phyloP scores from a whole-genome alignment of 345 rosid genomes.

The Boechera stricta region DNA sequence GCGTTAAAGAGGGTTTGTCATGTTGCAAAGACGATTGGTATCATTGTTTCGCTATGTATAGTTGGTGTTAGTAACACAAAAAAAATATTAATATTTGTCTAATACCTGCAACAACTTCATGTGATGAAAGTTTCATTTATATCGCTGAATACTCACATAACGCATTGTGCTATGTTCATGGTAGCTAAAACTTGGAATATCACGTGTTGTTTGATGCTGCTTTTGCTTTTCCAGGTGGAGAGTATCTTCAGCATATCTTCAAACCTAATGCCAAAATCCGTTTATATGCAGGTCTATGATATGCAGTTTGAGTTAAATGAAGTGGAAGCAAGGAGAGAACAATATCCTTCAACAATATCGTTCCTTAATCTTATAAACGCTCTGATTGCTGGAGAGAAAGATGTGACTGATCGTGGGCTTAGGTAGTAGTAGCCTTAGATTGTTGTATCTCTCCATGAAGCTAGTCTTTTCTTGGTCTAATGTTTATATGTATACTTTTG shows the following conservation, averaged over 20 bases:
- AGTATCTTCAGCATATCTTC: conserved; percentile 12
- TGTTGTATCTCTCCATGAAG: conserved; percentile 25
- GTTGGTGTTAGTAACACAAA: conserved; percentile 3
- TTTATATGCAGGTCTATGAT: conserved; percentile 74
- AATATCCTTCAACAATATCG: conserved; percentile 89
- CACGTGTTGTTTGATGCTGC: conserved; percentile 20
- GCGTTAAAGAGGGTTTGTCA: not conserved
- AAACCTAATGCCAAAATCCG: conserved; percentile 28
- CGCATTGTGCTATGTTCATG: not conserved
- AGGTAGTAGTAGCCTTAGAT: conserved; percentile 57
- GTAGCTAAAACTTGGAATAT: conserved; percentile 23
- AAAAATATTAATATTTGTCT: not conserved
- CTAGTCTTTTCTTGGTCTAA: conserved; percentile 39
- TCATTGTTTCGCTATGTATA: conserved; percentile 6
- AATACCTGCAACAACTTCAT: conserved; percentile 1
- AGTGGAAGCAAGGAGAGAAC: conserved; percentile 94
- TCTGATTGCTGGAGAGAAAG: conserved; percentile 89
- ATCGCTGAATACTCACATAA: not conserved
- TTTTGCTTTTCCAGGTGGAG: conserved; percentile 15
- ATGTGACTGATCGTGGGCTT: conserved; percentile 81
- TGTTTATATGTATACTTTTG: conserved; percentile 41
- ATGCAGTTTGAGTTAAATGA: conserved; percentile 98
- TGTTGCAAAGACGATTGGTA: conserved; percentile 12
- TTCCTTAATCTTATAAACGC: conserved; percentile 83
- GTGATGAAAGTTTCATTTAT: not conserved